Evolutionary conservation across 1,139 yeast genomes (phyloP).

Genomic region (Scheffersomyces segobiensis): DNA sequence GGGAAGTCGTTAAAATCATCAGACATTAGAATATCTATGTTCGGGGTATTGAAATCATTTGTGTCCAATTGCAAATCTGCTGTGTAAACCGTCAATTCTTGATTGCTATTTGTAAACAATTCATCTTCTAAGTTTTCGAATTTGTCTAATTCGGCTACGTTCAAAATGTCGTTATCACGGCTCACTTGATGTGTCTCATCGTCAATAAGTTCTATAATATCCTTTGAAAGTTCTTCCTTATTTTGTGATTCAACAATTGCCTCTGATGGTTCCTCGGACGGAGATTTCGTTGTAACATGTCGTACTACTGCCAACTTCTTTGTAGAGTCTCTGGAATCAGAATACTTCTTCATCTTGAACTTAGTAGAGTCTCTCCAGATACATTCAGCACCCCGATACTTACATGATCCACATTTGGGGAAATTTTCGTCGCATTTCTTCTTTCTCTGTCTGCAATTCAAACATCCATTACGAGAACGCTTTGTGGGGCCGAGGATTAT

Average conservation of each 20-base stretch:
- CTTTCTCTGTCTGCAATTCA: constrained; percentile 4
- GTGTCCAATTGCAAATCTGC: not conserved
- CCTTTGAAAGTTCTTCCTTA: not conserved
- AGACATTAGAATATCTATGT: not conserved
- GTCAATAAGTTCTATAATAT: not conserved
- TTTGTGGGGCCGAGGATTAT: constrained; percentile 3
- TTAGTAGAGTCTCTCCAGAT: constrained; percentile 1
- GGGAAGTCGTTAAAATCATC: not conserved
- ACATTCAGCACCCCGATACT: constrained; percentile 7
- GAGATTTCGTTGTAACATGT: not conserved
- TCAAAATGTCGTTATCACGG: not conserved
- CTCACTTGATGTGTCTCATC: not conserved
- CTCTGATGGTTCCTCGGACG: not conserved
- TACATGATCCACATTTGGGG: constrained; percentile 14
- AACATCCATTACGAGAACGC: constrained; percentile 4
- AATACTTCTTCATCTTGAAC: constrained; percentile 2
- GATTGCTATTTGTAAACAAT: not conserved
- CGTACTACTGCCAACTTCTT: not conserved
- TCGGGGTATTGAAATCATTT: not conserved
- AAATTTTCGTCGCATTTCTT: constrained; percentile 16
- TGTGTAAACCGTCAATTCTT: not conserved
- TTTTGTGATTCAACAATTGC: not conserved
- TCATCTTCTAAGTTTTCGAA: not conserved
- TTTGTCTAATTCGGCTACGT: not conserved
- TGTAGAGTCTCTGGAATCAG: not conserved